Base-by-base conservation (phyloP, 2,329 filamentous ascomycete species). In the Neodidymelliopsis sp. region DNA sequence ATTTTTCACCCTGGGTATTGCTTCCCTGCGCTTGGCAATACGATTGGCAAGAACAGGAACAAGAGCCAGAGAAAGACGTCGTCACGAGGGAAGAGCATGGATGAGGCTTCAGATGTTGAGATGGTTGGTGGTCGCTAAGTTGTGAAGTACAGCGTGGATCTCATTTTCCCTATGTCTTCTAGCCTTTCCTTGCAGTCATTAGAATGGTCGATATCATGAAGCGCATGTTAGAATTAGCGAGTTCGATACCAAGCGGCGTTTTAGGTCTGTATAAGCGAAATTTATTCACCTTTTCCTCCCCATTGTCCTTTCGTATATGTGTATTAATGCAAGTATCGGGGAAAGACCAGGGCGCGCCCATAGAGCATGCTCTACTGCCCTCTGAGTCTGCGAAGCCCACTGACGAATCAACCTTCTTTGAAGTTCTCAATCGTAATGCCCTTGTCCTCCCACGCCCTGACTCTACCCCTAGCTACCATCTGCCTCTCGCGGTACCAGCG, bases 1-100 rank as follows among this genome's bases (percentile, higher is more conserved):
- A 53, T 72, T 1, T 74, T 79, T 37, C 80, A 83, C 57, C 81
- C 81, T 0, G 70, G 69, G 10, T 67, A 61, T 52, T 72, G 64
- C 59, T 73, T 73, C 62, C 69, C 69, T 8, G 69, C 62, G 3
- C 59, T 72, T 4, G 62, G 49, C 4, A 58, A 62, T 20, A 61
- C 59, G 0, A 55, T 63, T 23, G 54, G 55, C 12, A 56, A 55
- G 45, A 51, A 39, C 12, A 57, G 50, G 16, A 44, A 39, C 15
- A 49, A 13, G n/a, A 24, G 12, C 7, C 7, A 7, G 24, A n/a
- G n/a, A n/a, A n/a, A 41, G 20, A 50, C 35, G 25, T 15, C 30
- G 2, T 6, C 34, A 12, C 51, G 48, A n/a, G 44, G 38, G n/a
- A 60, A 63, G 44, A 60, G 52, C 25, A 15, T 62, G 13, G 56